phyloP scores from a whole-genome alignment of 2,329 filamentous ascomycete species.

The Capronia coronata region DNA sequence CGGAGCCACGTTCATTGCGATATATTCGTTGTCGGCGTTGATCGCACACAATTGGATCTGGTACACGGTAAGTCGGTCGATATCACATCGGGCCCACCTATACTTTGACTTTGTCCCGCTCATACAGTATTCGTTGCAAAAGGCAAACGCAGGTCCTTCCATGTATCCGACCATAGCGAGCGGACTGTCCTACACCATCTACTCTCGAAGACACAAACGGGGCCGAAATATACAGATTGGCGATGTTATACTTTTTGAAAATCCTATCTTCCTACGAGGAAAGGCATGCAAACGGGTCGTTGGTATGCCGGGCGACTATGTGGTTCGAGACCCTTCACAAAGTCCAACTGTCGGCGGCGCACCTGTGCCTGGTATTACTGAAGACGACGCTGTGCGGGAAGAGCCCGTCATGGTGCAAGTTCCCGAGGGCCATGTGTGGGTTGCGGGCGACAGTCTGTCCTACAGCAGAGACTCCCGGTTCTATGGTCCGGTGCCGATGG shows the following conservation, averaged over 20 bases:
- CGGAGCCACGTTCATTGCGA: constrained; percentile 9
- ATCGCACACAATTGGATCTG: constrained; percentile 9
- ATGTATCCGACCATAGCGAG: constrained; percentile 81
- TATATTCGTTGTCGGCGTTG: constrained; percentile 9
- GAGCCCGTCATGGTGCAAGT: constrained; percentile 49
- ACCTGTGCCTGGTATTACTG: constrained; percentile 15
- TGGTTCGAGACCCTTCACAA: constrained; percentile 38
- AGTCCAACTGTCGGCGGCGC: constrained; percentile 21
- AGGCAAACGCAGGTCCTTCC: constrained; percentile 54
- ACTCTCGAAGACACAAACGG: constrained; percentile 60
- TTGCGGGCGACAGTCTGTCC: constrained; percentile 79
- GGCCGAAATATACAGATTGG: constrained; percentile 68
- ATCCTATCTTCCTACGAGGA: constrained; percentile 59
- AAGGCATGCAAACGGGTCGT: constrained; percentile 72
- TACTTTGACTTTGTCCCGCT: background rate
- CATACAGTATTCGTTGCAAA: background rate
- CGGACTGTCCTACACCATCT: constrained; percentile 59
- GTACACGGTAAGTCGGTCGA: constrained; percentile 10
- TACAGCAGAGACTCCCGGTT: constrained; percentile 79
- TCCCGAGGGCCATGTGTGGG: constrained; percentile 84
- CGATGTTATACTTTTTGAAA: constrained; percentile 72
- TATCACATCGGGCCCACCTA: background rate
- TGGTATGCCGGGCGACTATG: constrained; percentile 60
- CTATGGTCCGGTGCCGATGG: constrained; percentile 81
- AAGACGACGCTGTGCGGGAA: constrained; percentile 27